Evolutionary conservation across 2,329 filamentous ascomycete genomes (phyloP).

Genomic region (Talaromyces amestolkiae): DNA sequence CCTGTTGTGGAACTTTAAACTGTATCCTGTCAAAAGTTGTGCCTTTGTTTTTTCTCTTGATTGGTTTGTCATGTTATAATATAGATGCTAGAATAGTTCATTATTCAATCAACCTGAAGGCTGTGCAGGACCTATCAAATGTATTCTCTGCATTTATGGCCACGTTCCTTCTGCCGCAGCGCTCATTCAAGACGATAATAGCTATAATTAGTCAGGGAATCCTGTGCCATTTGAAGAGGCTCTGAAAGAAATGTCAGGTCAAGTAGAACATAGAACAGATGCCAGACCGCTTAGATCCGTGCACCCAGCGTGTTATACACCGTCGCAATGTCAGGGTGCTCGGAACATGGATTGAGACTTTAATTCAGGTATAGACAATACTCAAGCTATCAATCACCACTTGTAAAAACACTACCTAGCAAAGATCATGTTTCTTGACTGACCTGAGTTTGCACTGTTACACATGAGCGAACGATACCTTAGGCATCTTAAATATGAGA

Average conservation of each 20-base stretch:
- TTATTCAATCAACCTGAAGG: background rate
- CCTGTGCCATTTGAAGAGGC: background rate
- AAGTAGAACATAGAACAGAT: background rate
- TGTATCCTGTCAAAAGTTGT: background rate
- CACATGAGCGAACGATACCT: too few relatives aligned
- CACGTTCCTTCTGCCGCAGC: background rate
- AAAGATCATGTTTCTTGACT: too few relatives aligned
- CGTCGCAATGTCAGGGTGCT: background rate
- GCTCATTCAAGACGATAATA: background rate
- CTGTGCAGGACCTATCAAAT: background rate
- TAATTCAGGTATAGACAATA: background rate
- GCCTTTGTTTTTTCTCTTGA: background rate
- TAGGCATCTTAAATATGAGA: too few relatives aligned
- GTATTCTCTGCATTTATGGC: background rate
- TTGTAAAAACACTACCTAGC: too few relatives aligned
- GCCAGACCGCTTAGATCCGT: background rate
- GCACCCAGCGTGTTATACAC: background rate
- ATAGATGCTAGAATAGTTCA: background rate
- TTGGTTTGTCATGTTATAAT: background rate
- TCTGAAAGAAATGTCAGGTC: background rate
- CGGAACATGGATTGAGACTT: background rate
- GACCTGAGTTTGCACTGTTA: too few relatives aligned
- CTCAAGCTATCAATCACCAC: background rate
- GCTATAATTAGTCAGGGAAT: background rate
- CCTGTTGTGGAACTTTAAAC: slow-evolving; percentile 28